Conservation (phyloP, 441 rosid species). For the Rhodomyrtus psidioides region DNA sequence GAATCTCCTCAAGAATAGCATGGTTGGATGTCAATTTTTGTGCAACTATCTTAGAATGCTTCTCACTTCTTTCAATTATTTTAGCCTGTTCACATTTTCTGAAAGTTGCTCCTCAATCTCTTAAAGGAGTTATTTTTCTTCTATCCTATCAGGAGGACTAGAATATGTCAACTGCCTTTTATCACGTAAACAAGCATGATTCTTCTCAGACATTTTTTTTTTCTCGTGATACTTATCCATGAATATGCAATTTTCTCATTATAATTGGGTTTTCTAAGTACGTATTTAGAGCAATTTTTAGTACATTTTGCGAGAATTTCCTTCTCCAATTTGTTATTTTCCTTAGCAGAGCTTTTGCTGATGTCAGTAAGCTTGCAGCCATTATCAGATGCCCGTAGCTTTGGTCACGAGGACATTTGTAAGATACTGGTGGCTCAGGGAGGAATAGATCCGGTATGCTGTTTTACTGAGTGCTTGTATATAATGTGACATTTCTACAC, state of each 20-base stretch:
- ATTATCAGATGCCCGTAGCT: conserved; percentile 48
- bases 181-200: not conserved
- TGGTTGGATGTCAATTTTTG: not conserved
- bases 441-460: conserved; percentile 51
- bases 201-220: not conserved
- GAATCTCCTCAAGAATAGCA: not conserved
- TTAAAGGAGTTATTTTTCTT: not conserved
- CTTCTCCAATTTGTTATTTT: not conserved
- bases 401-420: conserved; percentile 39
- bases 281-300: not conserved
- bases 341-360: not conserved
- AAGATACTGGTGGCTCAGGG: conserved; percentile 35
- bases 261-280: not conserved
- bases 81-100: not conserved
- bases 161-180: not conserved
- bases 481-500: not conserved
- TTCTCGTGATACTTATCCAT: not conserved
- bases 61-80: not conserved
- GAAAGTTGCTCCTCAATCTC: not conserved
- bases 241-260: not conserved
- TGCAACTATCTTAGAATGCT: not conserved
- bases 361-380: conserved; percentile 30
- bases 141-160: not conserved
- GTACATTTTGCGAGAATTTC: not conserved
- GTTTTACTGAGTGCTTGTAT: not conserved